These are phyloP conservation scores for Echites panduratus DNA, from an alignment of 257 asterid species.

Conservation along the genomic window DNA sequence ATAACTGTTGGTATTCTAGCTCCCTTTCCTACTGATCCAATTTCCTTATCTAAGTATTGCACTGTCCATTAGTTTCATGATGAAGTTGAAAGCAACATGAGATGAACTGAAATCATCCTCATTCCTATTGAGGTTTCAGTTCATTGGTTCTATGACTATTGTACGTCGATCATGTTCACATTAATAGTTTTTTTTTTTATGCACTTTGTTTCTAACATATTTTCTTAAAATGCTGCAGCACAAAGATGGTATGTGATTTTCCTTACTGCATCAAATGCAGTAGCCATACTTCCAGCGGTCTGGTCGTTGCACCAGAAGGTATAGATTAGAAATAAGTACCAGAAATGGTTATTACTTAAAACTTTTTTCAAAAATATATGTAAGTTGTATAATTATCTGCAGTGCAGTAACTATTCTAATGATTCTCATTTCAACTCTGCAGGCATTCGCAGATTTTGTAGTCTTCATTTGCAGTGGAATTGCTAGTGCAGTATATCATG, in stretches of 20 bases:
- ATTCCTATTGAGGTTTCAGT: not conserved
- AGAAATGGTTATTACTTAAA: not conserved
- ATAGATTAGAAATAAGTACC: not conserved
- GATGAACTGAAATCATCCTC: not conserved
- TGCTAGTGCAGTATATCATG: constrained; percentile 79
- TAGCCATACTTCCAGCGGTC: constrained; percentile 75
- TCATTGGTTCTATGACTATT: not conserved
- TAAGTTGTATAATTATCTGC: too few relatives aligned
- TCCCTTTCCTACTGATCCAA: not conserved
- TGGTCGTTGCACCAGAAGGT: constrained; percentile 86
- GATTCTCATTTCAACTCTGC: not conserved
- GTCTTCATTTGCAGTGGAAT: constrained; percentile 74
- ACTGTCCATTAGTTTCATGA: not conserved
- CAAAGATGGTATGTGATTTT: constrained; percentile 61
- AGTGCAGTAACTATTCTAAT: not conserved
- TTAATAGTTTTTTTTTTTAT: not conserved
- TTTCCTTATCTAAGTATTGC: not conserved
- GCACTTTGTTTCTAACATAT: not conserved
- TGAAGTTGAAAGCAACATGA: not conserved
- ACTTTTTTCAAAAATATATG: too few relatives aligned
- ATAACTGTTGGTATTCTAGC: not conserved
- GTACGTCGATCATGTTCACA: not conserved
- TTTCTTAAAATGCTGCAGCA: constrained; percentile 44
- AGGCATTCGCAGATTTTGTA: constrained; percentile 96
- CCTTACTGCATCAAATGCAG: constrained; percentile 81